Evolutionary conservation across 148 eudicot genomes (phyloP).

Genomic region (Linanthus parryae): DNA sequence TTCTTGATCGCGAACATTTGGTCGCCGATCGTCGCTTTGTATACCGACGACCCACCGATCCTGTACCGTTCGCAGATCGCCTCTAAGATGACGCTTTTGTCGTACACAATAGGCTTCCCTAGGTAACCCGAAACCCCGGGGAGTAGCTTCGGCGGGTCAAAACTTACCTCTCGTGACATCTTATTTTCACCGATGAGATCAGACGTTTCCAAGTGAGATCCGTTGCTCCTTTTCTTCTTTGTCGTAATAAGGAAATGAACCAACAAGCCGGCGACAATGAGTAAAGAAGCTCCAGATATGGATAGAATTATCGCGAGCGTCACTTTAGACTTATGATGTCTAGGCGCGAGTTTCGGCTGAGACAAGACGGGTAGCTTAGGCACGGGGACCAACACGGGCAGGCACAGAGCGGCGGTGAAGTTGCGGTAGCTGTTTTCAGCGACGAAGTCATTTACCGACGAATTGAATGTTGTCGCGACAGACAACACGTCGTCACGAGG

Average conservation of each 20-base stretch:
- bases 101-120: slow-evolving; percentile 26
- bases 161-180: slow-evolving; percentile 19
- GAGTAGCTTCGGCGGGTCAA: too few species aligned
- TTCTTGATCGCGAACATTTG: slow-evolving; percentile 29
- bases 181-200: slow-evolving; percentile 20
- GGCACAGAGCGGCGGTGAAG: slow-evolving; percentile 30
- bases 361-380: slow-evolving; percentile 16
- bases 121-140: slow-evolving; percentile 41
- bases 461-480: slow-evolving; percentile 26
- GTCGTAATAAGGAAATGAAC: slow-evolving; percentile 1
- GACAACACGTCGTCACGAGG: slow-evolving; percentile 22
- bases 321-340: not conserved
- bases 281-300: slow-evolving; percentile 8
- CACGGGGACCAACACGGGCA: slow-evolving; percentile 36
- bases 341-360: slow-evolving; percentile 13
- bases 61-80: slow-evolving; percentile 21
- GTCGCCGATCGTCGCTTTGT: slow-evolving; percentile 26
- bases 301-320: slow-evolving; percentile 10
- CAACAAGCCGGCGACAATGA: slow-evolving; percentile 16
- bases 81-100: slow-evolving; percentile 25
- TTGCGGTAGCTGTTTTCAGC: slow-evolving; percentile 28
- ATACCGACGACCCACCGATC: slow-evolving; percentile 35
- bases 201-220: slow-evolving; percentile 23
- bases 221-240: slow-evolving; percentile 13
- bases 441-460: slow-evolving; percentile 13